These are phyloP conservation scores for Spongispora temasekensis DNA, from an alignment of 1,284 basidiomycete genomes.

Conservation along the genomic window DNA sequence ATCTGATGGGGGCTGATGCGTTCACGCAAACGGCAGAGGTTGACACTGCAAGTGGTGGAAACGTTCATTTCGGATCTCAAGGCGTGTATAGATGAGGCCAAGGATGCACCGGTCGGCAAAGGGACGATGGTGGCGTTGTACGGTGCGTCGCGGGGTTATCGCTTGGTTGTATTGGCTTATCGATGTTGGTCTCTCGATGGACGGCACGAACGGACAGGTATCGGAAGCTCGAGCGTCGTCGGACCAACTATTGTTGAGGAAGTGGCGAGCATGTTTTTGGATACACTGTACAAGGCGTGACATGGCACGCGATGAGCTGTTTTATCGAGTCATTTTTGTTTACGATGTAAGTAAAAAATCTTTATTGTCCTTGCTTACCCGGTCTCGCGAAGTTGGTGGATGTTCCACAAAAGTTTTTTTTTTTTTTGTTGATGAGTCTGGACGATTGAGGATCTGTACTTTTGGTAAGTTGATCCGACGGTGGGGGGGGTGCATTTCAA, in stretches of 20 bases:
- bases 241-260: constrained; percentile 90
- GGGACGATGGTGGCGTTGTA: constrained; percentile 89
- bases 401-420: too few relatives aligned
- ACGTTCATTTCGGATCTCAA: constrained; percentile 84
- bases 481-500: too few relatives aligned
- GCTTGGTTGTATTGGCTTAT: background rate
- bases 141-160: constrained; percentile 52
- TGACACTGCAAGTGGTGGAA: constrained; percentile 79
- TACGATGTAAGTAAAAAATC: too few relatives aligned
- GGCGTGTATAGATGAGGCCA: constrained; percentile 67
- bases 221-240: constrained; percentile 85
- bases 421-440: too few relatives aligned
- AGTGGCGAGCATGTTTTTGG: constrained; percentile 80
- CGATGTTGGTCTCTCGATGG: background rate
- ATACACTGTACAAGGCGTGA: constrained; percentile 80
- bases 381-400: too few relatives aligned
- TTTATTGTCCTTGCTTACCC: background rate
- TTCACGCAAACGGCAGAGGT: constrained; percentile 46
- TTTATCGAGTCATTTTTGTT: background rate
- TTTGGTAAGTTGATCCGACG: too few relatives aligned
- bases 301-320: background rate
- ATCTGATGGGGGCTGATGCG: too few relatives aligned
- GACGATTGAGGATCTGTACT: too few relatives aligned
- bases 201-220: too few relatives aligned
- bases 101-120: constrained; percentile 53